A percentile compares a stretch with the other conserved stretches of the same genome.
Conservation (phyloP, 2,329 filamentous ascomycete genomes). For the Phyllosticta citribraziliensis region DNA sequence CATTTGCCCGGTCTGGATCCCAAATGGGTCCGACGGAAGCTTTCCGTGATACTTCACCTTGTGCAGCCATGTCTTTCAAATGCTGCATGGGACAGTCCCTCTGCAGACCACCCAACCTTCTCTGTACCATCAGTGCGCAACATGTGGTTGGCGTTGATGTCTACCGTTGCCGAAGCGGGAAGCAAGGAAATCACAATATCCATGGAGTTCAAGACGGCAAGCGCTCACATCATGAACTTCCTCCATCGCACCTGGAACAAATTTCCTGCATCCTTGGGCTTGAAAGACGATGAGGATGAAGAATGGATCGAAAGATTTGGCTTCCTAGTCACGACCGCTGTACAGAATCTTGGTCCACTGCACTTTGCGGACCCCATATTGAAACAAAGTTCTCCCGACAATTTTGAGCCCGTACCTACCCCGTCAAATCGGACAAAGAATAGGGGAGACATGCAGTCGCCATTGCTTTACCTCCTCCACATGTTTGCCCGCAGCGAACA, state of each 20-base stretch:
- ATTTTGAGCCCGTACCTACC: slow-evolving; percentile 53
- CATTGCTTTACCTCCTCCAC: slow-evolving; percentile 56
- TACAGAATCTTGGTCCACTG: slow-evolving; percentile 40
- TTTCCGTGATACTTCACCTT: slow-evolving; percentile 53
- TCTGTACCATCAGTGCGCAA: slow-evolving; percentile 17
- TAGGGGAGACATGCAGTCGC: slow-evolving; percentile 44
- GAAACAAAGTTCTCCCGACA: slow-evolving; percentile 45
- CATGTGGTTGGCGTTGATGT: slow-evolving; percentile 54
- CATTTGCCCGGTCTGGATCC: slow-evolving; percentile 77
- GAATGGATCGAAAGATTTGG: slow-evolving; percentile 41
- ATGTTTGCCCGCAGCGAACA: slow-evolving; percentile 33
- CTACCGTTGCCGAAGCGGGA: slow-evolving; percentile 56
- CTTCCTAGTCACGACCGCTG: slow-evolving; percentile 42
- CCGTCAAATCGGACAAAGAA: slow-evolving; percentile 50
- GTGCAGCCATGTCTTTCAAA: slow-evolving; percentile 45
- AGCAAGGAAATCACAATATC: slow-evolving; percentile 86
- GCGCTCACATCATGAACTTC: slow-evolving; percentile 61
- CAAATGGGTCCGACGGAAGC: slow-evolving; percentile 74
- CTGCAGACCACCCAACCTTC: not conserved
- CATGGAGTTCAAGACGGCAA: slow-evolving; percentile 68
- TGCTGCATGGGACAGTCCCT: slow-evolving; percentile 34
- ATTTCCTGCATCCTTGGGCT: slow-evolving; percentile 32
- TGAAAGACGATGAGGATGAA: slow-evolving; percentile 23
- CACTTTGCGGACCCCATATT: slow-evolving; percentile 42
- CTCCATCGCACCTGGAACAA: slow-evolving; percentile 59